Evolutionary conservation across 2,329 filamentous ascomycete genomes (phyloP), one percentile per base, ranked within the genome.

Genomic region (Berkeleyomyces basicola): DNA sequence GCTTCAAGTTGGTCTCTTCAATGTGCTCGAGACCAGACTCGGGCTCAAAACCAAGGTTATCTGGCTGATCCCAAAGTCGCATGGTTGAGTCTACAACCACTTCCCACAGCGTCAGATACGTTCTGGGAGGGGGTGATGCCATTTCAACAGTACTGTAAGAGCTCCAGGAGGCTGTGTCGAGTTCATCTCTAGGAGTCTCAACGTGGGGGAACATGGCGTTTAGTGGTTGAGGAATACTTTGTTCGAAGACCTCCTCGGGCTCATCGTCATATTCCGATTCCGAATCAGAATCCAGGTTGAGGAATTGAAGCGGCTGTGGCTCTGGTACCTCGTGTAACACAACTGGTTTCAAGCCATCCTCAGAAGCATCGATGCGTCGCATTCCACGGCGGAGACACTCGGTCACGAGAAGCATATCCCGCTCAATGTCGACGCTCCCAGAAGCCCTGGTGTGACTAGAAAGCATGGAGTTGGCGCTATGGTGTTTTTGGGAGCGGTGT

Each of bases 321-420:
- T 55, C 51, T 5, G 33, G 11, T 31, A 31, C 16, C 4, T 33
- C 33, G 14, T 31, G 44, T 4, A n/a, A 6, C 5, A 14, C n/a
- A 10, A 31, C 16, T 7, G 59, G 59, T 1, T 23, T 44, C 9
- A 23, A 11, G n/a, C 16, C 44, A 37, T 61, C 59, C 7, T 53
- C 4, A 3, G 3, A 31, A 40, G 47, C 11, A 3, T 7, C 46
- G n/a, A 62, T 55, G 37, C 53, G 61, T 3, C 53, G 61, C 61
- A 62, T 62, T 14, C 61, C 61, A 4, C 61, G 40, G 31, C 61
- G 51, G 7, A 62, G 53, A 33, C 61, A 62, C n/a, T 62, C 61
- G 11, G 51, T 58, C 7, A 62, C 49, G 16, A 62, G 47, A 9
- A 49, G 16, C 44, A 63, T 37, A 33, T 63, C 62, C 6, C 62